These are phyloP conservation scores for Elsinoe batatas DNA, from an alignment of 2,329 filamentous ascomycete genomes.

Conservation along the genomic window DNA sequence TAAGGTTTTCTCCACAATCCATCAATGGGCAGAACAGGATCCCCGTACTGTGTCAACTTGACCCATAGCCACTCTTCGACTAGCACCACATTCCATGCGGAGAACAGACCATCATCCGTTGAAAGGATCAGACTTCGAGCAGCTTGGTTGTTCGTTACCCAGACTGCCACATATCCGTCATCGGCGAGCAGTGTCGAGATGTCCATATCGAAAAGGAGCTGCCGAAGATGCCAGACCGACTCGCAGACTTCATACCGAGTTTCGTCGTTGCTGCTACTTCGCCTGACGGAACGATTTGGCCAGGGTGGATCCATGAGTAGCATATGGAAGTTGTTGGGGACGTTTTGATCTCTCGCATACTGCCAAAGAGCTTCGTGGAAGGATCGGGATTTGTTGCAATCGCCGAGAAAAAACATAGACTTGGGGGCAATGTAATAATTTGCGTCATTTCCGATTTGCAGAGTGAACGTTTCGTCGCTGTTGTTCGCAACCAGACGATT, in stretches of 20 bases:
- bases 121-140: constrained; percentile 45
- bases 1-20: constrained; percentile 64
- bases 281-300: constrained; percentile 65
- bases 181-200: constrained; percentile 45
- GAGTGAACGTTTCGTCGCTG: background rate
- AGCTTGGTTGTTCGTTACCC: constrained; percentile 64
- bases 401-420: constrained; percentile 43
- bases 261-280: constrained; percentile 23
- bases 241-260: constrained; percentile 13
- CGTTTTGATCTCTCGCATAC: constrained; percentile 33
- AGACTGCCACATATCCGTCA: constrained; percentile 56
- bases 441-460: background rate
- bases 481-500: background rate
- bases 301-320: constrained; percentile 69
- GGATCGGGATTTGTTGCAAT: constrained; percentile 26
- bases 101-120: constrained; percentile 50
- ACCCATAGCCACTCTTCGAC: constrained; percentile 70
- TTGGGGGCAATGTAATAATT: constrained; percentile 39
- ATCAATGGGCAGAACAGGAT: constrained; percentile 53
- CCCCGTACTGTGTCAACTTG: constrained; percentile 57
- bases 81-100: constrained; percentile 54
- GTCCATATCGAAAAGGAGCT: constrained; percentile 33
- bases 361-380: constrained; percentile 31
- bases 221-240: constrained; percentile 33
- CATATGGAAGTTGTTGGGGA: constrained; percentile 50